A percentile compares a stretch with the other conserved stretches of the same genome.
phyloP scores from a whole-genome alignment of 176 grass and related monocot species.

The Oryza meridionalis region DNA sequence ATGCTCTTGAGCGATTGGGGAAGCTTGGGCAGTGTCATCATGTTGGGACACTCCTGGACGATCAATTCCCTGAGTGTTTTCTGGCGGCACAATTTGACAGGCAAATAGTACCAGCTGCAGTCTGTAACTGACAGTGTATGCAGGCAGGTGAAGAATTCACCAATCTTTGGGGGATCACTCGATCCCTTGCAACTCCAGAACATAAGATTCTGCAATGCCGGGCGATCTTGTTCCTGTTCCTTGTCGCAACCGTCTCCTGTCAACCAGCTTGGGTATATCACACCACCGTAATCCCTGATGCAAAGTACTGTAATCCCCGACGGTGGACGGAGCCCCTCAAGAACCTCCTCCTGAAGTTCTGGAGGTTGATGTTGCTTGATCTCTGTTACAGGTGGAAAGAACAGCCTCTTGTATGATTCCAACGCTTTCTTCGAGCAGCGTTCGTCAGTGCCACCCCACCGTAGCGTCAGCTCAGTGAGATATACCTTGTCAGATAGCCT shows the following conservation, averaged over 20 bases:
- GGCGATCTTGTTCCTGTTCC: not conserved
- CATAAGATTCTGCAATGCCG: not conserved
- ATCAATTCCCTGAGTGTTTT: not conserved
- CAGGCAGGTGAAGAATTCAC: not conserved
- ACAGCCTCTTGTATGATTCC: too few species aligned
- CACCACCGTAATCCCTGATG: not conserved
- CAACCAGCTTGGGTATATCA: not conserved
- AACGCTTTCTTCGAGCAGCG: too few species aligned
- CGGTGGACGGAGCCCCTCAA: too few species aligned
- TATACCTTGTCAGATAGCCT: conserved; percentile 15
- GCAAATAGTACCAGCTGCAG: conserved; percentile 12
- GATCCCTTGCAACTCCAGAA: not conserved
- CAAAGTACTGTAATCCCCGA: too few species aligned
- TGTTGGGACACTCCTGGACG: not conserved
- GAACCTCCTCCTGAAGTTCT: too few species aligned
- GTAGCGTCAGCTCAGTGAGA: conserved; percentile 14
- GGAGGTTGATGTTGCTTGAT: too few species aligned
- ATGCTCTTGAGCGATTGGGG: not conserved
- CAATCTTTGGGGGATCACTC: not conserved
- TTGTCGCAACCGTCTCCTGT: too few species aligned
- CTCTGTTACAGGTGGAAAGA: too few species aligned
- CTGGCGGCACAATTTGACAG: not conserved
- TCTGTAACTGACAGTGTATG: not conserved
- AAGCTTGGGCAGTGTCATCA: not conserved
- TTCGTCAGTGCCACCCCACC: conserved; percentile 20